Conservation (phyloP, 371 early-diverging fungal species). For the Synchytrium microbalum region DNA sequence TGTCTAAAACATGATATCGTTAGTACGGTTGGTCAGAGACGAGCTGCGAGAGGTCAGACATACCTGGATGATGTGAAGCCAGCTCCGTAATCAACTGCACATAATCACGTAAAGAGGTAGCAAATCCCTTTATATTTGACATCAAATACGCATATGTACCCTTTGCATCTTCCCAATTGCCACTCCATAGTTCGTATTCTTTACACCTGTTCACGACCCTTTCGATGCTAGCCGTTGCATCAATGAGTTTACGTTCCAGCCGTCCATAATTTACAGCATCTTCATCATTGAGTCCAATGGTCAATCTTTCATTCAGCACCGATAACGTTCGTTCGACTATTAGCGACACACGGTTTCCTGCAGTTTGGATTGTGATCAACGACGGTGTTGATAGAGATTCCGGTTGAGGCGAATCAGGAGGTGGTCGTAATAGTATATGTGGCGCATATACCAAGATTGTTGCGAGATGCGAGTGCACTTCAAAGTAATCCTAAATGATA, state of each 20-base stretch:
- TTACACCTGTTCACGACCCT: slow-evolving; percentile 10
- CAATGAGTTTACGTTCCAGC: slow-evolving; percentile 7
- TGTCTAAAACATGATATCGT: no score
- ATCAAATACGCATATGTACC: slow-evolving; percentile 5
- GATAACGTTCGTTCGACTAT: slow-evolving; percentile 11
- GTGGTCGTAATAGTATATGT: no score
- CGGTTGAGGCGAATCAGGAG: no score
- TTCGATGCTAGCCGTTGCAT: slow-evolving; percentile 10
- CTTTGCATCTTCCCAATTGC: slow-evolving; percentile 5
- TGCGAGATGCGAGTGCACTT: no score
- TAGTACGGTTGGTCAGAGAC: no score
- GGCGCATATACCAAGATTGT: no score
- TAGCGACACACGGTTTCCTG: slow-evolving; percentile 10
- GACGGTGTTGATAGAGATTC: not conserved
- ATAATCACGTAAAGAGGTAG: no score
- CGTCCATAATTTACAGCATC: slow-evolving; percentile 10
- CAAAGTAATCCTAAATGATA: no score
- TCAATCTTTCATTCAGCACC: slow-evolving; percentile 9
- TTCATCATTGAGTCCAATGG: slow-evolving; percentile 1
- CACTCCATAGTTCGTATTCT: slow-evolving; percentile 6
- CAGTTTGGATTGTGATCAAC: slow-evolving; percentile 6
- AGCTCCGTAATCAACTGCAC: no score
- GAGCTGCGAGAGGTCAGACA: no score
- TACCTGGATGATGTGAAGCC: no score
- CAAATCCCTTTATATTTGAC: no score